Conservation (phyloP, 352 stramenopile species). For the Aphanomyces stellatus region DNA sequence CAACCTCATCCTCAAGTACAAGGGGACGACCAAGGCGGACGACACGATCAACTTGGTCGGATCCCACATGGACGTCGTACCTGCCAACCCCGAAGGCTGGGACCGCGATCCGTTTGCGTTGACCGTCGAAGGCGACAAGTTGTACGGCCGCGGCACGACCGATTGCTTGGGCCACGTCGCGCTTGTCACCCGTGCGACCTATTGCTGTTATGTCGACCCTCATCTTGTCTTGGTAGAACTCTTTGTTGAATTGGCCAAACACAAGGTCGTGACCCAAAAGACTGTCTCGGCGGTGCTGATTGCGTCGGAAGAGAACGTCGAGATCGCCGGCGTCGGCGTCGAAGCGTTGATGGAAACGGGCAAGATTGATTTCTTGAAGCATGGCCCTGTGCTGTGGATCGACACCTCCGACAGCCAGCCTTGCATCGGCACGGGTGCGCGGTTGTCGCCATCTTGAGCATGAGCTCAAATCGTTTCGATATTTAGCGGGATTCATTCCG, state of each 20-base stretch:
- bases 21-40: constrained; percentile 27
- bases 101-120: constrained; percentile 83
- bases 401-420: constrained; percentile 88
- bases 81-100: constrained; percentile 87
- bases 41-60: constrained; percentile 84
- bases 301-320: constrained; percentile 79
- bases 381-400: constrained; percentile 88
- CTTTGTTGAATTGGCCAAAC: constrained; percentile 65
- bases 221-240: constrained; percentile 28
- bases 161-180: constrained; percentile 90
- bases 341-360: constrained; percentile 82
- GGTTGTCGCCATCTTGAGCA: neutral
- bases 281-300: constrained; percentile 87
- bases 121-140: constrained; percentile 83
- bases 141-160: constrained; percentile 88
- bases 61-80: constrained; percentile 89
- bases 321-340: constrained; percentile 78
- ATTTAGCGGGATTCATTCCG: constrained; percentile 56
- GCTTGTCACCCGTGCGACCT: constrained; percentile 63
- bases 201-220: too few species aligned
- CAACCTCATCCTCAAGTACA: constrained; percentile 90
- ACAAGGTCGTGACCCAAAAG: constrained; percentile 55
- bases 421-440: constrained; percentile 77
- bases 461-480: neutral
- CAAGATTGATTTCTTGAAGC: constrained; percentile 89